A percentile compares a stretch with the other conserved stretches of the same genome.
These are phyloP conservation scores for Ceratocystis eucalypticola DNA, from an alignment of 2,329 filamentous ascomycete genomes.

Conservation along the genomic window DNA sequence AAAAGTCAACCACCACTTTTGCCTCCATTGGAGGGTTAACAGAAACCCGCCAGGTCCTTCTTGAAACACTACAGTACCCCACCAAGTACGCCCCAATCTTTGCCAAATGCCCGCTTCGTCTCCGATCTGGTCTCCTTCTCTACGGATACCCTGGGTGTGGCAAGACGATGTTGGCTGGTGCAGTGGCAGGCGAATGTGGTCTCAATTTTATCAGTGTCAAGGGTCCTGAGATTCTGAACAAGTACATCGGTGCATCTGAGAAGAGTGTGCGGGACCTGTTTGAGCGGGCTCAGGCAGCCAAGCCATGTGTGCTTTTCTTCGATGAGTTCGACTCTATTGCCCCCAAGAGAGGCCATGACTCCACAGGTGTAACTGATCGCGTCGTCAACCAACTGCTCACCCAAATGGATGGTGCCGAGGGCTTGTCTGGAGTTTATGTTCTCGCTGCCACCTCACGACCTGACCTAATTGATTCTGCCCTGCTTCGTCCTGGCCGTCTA, in stretches of 20 bases:
- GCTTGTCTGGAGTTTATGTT: conserved; percentile 87
- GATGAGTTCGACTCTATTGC: conserved; percentile 98
- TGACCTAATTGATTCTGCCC: conserved; percentile 86
- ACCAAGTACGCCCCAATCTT: conserved; percentile 98
- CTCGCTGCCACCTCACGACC: conserved; percentile 86
- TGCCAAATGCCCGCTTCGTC: conserved; percentile 82
- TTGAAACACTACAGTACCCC: conserved; percentile 92
- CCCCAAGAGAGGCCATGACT: conserved; percentile 91
- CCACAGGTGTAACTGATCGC: conserved; percentile 93
- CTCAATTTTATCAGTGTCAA: conserved; percentile 98
- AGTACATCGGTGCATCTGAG: conserved; percentile 95
- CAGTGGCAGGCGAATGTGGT: conserved; percentile 93
- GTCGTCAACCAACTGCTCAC: conserved; percentile 97
- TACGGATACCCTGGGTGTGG: conserved; percentile 95
- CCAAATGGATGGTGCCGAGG: conserved; percentile 97
- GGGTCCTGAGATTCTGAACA: conserved; percentile 94
- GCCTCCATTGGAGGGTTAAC: conserved; percentile 79
- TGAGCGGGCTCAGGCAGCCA: conserved; percentile 77
- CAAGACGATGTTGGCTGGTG: conserved; percentile 88
- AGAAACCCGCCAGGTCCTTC: conserved; percentile 74
- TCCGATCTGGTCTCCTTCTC: conserved; percentile 80
- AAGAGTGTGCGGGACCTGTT: conserved; percentile 94
- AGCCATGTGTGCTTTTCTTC: conserved; percentile 92
- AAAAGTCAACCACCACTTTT: conserved; percentile 86
- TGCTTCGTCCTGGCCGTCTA: conserved; percentile 78